phyloP scores from a whole-genome alignment of 805 yeast species.

The Yarrowia sp. region DNA sequence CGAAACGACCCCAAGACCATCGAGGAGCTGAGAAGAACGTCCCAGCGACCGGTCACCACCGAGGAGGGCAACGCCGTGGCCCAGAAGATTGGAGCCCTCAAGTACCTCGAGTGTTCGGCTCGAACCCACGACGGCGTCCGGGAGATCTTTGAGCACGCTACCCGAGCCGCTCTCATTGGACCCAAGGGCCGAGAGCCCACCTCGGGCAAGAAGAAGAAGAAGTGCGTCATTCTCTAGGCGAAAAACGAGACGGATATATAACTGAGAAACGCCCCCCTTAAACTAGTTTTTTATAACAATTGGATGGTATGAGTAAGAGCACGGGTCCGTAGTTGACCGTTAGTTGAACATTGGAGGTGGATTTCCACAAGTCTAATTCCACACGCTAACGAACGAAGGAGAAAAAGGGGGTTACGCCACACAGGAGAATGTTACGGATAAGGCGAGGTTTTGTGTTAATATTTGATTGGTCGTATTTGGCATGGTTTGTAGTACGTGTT shows the following conservation, averaged over 20 bases:
- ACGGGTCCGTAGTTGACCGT: too few species aligned
- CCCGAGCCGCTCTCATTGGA: constrained; percentile 79
- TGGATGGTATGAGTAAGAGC: background rate
- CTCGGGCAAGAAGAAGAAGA: constrained; percentile 34
- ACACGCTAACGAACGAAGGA: too few species aligned
- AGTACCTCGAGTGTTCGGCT: constrained; percentile 91
- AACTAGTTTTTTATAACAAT: constrained; percentile 12
- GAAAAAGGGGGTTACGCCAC: too few species aligned
- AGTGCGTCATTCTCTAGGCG: constrained; percentile 34
- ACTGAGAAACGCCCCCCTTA: background rate
- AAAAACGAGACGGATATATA: background rate
- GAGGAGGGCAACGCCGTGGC: constrained; percentile 89
- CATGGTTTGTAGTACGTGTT: too few species aligned
- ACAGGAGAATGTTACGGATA: too few species aligned
- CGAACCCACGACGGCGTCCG: constrained; percentile 89
- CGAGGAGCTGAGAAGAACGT: constrained; percentile 73
- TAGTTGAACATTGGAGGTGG: too few species aligned
- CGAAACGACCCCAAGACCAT: constrained; percentile 81
- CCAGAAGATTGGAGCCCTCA: constrained; percentile 83
- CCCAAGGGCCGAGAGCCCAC: constrained; percentile 30
- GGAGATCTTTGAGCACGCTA: constrained; percentile 91
- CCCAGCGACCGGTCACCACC: constrained; percentile 79
- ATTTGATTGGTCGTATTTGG: too few species aligned
- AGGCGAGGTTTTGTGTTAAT: too few species aligned
- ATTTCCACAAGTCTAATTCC: too few species aligned